These are phyloP conservation scores for Brassica cretica DNA, from an alignment of 345 rosid species.

Conservation along the genomic window DNA sequence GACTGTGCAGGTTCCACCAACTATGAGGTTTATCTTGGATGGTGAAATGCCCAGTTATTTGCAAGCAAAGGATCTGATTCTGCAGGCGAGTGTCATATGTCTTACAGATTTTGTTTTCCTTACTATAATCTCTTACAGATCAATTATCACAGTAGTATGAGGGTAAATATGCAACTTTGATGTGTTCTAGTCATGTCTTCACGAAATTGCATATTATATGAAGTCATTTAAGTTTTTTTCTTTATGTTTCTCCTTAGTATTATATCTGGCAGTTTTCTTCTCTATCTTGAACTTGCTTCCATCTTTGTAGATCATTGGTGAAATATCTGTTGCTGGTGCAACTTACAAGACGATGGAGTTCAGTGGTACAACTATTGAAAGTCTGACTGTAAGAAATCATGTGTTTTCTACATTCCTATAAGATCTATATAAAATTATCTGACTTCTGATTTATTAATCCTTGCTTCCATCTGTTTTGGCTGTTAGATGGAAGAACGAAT, in stretches of 20 bases:
- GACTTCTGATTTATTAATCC: not conserved
- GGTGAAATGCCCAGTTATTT: conserved; percentile 95
- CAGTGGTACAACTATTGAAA: conserved; percentile 83
- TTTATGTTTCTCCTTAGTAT: not conserved
- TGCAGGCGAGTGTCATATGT: conserved; percentile 64
- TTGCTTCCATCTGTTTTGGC: conserved; percentile 23
- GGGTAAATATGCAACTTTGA: not conserved
- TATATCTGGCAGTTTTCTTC: not conserved
- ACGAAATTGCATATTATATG: conserved; percentile 7
- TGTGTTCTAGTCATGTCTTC: conserved; percentile 5
- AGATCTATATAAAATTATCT: not conserved
- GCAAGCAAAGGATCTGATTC: conserved; percentile 93
- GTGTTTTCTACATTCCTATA: not conserved
- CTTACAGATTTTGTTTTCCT: not conserved
- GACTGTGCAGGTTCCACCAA: conserved; percentile 78
- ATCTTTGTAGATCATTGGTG: conserved; percentile 80
- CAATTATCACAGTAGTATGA: not conserved
- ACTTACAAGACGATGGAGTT: conserved; percentile 98
- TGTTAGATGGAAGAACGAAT: conserved; percentile 96
- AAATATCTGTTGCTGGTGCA: conserved; percentile 96
- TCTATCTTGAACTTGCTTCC: conserved; percentile 20
- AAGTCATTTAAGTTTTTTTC: not conserved
- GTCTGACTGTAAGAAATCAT: conserved; percentile 63
- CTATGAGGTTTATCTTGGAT: conserved; percentile 91
- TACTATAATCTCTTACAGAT: not conserved